These are phyloP conservation scores for Gamarada debralockiae DNA, from an alignment of 495 filamentous ascomycete species.

Conservation along the genomic window DNA sequence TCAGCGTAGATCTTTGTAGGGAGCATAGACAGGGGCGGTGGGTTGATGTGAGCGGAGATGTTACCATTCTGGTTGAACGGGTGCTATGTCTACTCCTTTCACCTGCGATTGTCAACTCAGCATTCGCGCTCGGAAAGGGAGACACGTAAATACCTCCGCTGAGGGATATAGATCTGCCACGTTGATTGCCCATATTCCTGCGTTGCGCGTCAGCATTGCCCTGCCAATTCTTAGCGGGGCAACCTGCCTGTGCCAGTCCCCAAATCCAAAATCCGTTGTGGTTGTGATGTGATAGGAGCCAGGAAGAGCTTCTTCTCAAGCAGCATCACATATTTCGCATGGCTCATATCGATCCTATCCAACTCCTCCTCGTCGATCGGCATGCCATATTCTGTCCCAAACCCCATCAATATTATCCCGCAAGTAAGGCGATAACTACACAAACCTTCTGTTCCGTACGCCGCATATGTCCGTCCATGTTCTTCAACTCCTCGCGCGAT, in stretches of 20 bases:
- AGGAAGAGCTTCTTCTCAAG: conserved; percentile 52
- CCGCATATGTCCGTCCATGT: conserved; percentile 18
- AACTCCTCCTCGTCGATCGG: conserved; percentile 23
- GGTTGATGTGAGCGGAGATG: neutral
- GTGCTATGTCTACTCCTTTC: conserved; percentile 21
- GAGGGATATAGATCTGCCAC: conserved; percentile 20
- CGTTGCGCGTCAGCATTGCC: neutral
- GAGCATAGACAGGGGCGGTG: too few species aligned
- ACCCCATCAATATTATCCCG: neutral
- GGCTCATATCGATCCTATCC: conserved; percentile 22
- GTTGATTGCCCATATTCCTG: conserved; percentile 24
- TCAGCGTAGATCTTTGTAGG: neutral
- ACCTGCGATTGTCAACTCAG: too few species aligned
- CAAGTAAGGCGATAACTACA: neutral
- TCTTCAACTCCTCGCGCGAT: conserved; percentile 13
- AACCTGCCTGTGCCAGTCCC: conserved; percentile 57
- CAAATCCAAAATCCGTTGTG: conserved; percentile 52
- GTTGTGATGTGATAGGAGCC: conserved; percentile 51
- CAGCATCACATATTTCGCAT: conserved; percentile 31
- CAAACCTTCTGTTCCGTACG: conserved; percentile 13
- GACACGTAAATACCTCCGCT: conserved; percentile 17
- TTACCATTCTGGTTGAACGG: conserved; percentile 21
- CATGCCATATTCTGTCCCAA: conserved; percentile 19
- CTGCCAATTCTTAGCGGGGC: conserved; percentile 9
- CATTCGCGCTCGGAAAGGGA: too few species aligned